Evolutionary conservation across 2,329 filamentous ascomycete species (phyloP), one percentile per base, ranked within the genome.

Genomic region (Immersiporthe knoxdaviesiana): DNA sequence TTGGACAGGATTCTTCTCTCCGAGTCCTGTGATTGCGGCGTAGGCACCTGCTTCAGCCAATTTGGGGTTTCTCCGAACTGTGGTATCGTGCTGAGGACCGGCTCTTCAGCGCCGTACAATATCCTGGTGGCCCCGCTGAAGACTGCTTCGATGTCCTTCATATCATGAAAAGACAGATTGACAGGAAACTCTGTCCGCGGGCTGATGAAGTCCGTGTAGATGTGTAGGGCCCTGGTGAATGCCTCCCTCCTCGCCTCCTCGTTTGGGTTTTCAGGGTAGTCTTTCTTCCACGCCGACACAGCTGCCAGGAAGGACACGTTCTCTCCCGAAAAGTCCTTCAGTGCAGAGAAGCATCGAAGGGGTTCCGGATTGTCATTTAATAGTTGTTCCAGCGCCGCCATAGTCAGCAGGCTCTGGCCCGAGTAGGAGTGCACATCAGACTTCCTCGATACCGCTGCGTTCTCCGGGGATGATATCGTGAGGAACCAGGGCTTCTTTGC

Each of bases 251-350:
- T 80, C 32, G 78, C 78, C 18, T 78, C 79, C 65, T 75, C 74
- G 1, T 74, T 73, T 16, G 52, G 52, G 4, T 72, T 63, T 52
- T 74, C 67, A 63, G 76, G 47, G 58, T 70, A 72, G 44, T 73
- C 74, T 65, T 74, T 72, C 75, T 86, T 88, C 86, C 87, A 91
- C 68, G 84, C 82, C 2, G 83, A 80, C 11, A 91, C 84, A 54
- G 82, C 80, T 11, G 84, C 86, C 6, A 92, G 78, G 76, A 92
- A 92, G 61, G 89, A 85, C 72, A 92, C 89, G 75, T 92, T 92
- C 76, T 92, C 90, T 18, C 89, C 90, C 0, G 89, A 91, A 75
- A 92, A 91, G 73, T 92, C 90, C 47, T 85, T 83, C 0, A 87
- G 81, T 0, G 89, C 89, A 0, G 90, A 89, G 75, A 90, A 92